These are phyloP conservation scores for Hypoxylon sp. DNA, from an alignment of 2,329 filamentous ascomycete genomes.

Conservation along the genomic window DNA sequence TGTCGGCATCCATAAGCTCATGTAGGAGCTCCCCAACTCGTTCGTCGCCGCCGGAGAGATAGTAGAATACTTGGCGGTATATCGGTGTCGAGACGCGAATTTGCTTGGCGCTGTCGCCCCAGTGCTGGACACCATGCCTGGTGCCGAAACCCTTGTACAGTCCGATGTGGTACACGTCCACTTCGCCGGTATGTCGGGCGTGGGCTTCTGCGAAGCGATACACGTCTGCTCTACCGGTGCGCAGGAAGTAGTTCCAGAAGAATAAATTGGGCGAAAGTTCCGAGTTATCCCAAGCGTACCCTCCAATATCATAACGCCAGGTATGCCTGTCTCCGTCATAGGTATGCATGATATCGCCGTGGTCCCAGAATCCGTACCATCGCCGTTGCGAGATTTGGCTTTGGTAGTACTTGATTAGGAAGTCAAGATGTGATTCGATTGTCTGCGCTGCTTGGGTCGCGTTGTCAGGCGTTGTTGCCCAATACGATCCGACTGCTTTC, in stretches of 20 bases:
- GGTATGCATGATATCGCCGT: slow-evolving; percentile 75
- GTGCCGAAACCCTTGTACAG: slow-evolving; percentile 72
- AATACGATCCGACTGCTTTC: slow-evolving; percentile 69
- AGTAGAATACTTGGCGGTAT: slow-evolving; percentile 72
- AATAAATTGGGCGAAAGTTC: slow-evolving; percentile 74
- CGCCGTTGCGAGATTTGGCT: slow-evolving; percentile 69
- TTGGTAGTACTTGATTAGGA: slow-evolving; percentile 70
- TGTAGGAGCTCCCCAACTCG: slow-evolving; percentile 68
- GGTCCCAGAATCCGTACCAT: slow-evolving; percentile 76
- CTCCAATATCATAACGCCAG: slow-evolving; percentile 75
- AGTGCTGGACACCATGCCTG: slow-evolving; percentile 75
- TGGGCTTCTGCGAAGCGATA: slow-evolving; percentile 72
- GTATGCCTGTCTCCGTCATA: slow-evolving; percentile 72
- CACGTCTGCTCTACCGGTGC: slow-evolving; percentile 70
- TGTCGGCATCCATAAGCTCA: slow-evolving; percentile 67
- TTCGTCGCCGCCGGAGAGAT: slow-evolving; percentile 71
- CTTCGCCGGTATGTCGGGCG: slow-evolving; percentile 72
- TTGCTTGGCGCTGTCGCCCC: slow-evolving; percentile 73
- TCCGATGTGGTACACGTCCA: slow-evolving; percentile 74
- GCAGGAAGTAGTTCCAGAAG: slow-evolving; percentile 74
- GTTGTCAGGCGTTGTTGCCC: slow-evolving; percentile 58
- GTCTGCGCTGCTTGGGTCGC: slow-evolving; percentile 52
- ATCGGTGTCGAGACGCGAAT: slow-evolving; percentile 71
- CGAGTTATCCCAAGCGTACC: slow-evolving; percentile 76
- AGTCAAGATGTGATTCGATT: slow-evolving; percentile 69